Evolutionary conservation across 1,139 yeast species (phyloP).

Genomic region (Pichia sp.): DNA sequence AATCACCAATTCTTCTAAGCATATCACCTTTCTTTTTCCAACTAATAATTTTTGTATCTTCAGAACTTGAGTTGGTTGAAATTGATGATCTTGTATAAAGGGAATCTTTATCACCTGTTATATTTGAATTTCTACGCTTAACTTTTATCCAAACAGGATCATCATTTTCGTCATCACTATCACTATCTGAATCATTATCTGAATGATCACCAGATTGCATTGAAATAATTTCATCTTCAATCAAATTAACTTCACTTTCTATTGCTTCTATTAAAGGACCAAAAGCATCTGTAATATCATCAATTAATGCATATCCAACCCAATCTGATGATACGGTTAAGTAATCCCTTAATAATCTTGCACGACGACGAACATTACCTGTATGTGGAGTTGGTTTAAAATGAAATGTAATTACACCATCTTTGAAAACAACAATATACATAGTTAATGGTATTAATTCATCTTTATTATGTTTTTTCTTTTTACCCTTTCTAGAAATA

Average conservation of each 20-base stretch:
- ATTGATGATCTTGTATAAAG: conserved; percentile 6
- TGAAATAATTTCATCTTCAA: conserved; percentile 81
- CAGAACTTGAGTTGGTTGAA: conserved; percentile 31
- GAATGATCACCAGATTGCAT: conserved; percentile 70
- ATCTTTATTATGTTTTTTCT: conserved; percentile 42
- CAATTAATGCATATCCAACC: conserved; percentile 94
- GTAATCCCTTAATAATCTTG: conserved; percentile 79
- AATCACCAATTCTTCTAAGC: conserved; percentile 90
- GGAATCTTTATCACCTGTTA: conserved; percentile 23
- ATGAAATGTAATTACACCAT: conserved; percentile 90
- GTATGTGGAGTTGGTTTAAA: conserved; percentile 95
- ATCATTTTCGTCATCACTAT: conserved; percentile 14
- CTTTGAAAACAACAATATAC: conserved; percentile 84
- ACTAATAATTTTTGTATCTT: conserved; percentile 54
- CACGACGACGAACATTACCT: conserved; percentile 88
- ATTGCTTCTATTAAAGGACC: conserved; percentile 94
- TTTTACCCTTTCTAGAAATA: conserved; percentile 15
- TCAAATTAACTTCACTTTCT: conserved; percentile 84
- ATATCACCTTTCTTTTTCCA: conserved; percentile 93
- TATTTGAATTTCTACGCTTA: conserved; percentile 27
- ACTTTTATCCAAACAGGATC: conserved; percentile 26
- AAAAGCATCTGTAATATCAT: conserved; percentile 94
- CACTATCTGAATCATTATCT: conserved; percentile 39
- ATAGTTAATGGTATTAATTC: conserved; percentile 87
- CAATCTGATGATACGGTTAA: conserved; percentile 89